Evolutionary conservation across 2,329 filamentous ascomycete genomes (phyloP).

Genomic region (Metarhizium rileyi): DNA sequence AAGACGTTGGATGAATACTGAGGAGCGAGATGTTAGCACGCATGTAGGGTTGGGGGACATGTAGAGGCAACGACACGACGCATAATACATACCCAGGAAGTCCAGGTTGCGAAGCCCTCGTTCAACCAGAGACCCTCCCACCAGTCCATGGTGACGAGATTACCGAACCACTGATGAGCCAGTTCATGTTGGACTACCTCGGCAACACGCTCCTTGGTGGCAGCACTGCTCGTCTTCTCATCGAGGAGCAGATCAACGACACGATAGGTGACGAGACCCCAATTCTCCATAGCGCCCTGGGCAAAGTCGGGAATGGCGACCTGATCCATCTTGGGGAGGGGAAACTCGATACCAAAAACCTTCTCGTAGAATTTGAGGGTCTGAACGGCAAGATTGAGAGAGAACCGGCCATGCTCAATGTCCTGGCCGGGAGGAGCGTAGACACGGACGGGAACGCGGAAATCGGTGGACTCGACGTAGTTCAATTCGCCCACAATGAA

Average conservation of each 20-base stretch:
- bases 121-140: constrained; percentile 98
- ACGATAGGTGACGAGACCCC: constrained; percentile 91
- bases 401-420: constrained; percentile 86
- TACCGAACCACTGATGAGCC: constrained; percentile 97
- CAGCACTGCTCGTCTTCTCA: constrained; percentile 81
- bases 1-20: constrained; percentile 84
- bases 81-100: constrained; percentile 21
- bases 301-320: constrained; percentile 93
- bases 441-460: constrained; percentile 87
- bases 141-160: constrained; percentile 96
- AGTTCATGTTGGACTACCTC: constrained; percentile 96
- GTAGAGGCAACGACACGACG: neutral
- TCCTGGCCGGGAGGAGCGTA: constrained; percentile 85
- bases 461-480: constrained; percentile 83
- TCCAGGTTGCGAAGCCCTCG: constrained; percentile 65
- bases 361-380: constrained; percentile 94
- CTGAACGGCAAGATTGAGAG: constrained; percentile 77
- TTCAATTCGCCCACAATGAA: constrained; percentile 93
- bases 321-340: constrained; percentile 40
- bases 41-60: neutral
- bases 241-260: constrained; percentile 77
- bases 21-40: neutral
- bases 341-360: constrained; percentile 60
- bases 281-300: constrained; percentile 96
- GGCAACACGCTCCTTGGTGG: constrained; percentile 84